Conservation (phyloP, 225 moss, liverwort and hornwort species). For the Asterella californica region DNA sequence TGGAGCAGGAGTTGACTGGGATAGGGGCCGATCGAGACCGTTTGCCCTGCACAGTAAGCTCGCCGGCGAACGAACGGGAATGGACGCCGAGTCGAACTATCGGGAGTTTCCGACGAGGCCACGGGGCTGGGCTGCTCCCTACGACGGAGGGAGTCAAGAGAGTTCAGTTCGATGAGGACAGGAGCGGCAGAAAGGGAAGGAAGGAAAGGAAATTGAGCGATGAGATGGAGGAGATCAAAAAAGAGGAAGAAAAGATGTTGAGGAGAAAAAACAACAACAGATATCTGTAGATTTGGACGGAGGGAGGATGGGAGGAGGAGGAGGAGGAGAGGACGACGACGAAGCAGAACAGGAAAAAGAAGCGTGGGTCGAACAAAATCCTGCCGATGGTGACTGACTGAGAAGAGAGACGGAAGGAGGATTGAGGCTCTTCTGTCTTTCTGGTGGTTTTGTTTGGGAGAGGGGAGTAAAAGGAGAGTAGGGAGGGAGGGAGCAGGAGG, state of each 20-base stretch:
- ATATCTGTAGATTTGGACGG: not conserved
- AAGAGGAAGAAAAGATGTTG: not conserved
- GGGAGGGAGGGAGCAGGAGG: not conserved
- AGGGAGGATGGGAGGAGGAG: not conserved
- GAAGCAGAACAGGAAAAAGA: not conserved
- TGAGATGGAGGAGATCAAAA: not conserved
- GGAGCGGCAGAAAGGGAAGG: not conserved
- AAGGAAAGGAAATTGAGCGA: not conserved
- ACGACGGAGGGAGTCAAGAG: not conserved
- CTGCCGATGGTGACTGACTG: not conserved
- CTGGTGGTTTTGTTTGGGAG: not conserved
- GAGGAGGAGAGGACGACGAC: not conserved
- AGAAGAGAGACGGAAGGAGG: not conserved
- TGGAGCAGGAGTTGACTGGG: slow-evolving; percentile 11
- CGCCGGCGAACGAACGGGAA: not conserved
- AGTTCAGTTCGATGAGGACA: not conserved
- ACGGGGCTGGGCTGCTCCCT: not conserved
- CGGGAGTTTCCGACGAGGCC: not conserved
- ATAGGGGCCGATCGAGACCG: slow-evolving; percentile 2
- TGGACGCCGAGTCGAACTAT: too few relatives aligned
- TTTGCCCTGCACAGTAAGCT: not conserved
- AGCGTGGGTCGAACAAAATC: slow-evolving; percentile 2
- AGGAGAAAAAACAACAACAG: not conserved
- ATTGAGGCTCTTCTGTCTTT: not conserved
- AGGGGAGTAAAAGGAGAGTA: not conserved